Base-by-base conservation (phyloP, 1,139 yeast genomes). In the Spathaspora sp. region DNA sequence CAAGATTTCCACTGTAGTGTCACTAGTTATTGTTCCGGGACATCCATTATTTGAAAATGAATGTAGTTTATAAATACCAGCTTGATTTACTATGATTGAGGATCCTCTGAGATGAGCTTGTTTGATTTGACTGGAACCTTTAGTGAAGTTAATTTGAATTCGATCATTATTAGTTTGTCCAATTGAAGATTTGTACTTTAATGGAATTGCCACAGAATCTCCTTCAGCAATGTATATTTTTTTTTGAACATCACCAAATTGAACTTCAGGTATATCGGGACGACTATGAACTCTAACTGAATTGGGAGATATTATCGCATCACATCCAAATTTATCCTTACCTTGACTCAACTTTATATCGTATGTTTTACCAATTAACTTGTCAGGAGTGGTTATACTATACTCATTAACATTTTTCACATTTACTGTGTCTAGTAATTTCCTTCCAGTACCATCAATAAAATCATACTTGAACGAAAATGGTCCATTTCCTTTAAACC, bases 401-500 rank as follows among this genome's bases (percentile, higher is more conserved):
- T 72, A 71, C 38, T 72, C 62, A 7, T 59, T 54, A 34, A 86
- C 78, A 33, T 76, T 73, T n/a, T 68, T 66, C 7, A 77, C 63
- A 43, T 66, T 71, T 6, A 80, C 70, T 4, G 53, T 44, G 1
- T 80, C 72, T 20, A 13, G 82, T 63, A 29, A 89, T 68, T 18
- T 56, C 52, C 38, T 20, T 4, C 59, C 58, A 1, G 66, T 51
- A 3, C 49, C 42, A 2, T 88, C 91, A 31, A 68, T 45, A 26
- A 73, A 60, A 10, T 63, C 61, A 62, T 90, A 90, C 26, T 72
- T 74, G 49, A 93, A 74, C 3, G 76, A 68, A 55, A 86, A 89
- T 2, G 98, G 98, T 0, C 86, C 81, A 52, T 84, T 82, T 9
- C 99, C 99, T 43, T 78, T 79, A 33, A 93, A 76, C 42, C 63